Evolutionary conservation across 768 basidiomycete species (phyloP), one percentile per base, ranked within the genome.

Genomic region (Pilatotrama ljubarskyi): DNA sequence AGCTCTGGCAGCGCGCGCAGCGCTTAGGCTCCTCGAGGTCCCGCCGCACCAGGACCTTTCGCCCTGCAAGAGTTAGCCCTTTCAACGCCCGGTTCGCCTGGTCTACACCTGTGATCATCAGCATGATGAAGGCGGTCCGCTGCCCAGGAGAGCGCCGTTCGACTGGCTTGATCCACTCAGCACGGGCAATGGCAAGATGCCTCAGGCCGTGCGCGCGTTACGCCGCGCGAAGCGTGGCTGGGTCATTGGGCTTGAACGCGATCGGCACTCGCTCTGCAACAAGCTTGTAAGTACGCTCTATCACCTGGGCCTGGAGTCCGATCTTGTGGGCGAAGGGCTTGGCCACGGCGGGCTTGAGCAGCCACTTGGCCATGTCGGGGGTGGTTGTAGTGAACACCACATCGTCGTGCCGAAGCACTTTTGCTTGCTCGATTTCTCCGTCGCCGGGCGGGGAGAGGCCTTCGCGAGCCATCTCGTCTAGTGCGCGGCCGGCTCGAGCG

Each of bases 1-100:
- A 41, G 2, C 26, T 15, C 44, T 74, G 72, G 55, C 71, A 74
- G 25, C 69, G 69, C 18, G 65, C 24, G 65, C 73, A 74, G 7
- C 64, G 59, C 25, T 18, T n/a, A 3, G 68, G 70, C 40, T 73
- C 72, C 7, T 53, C 11, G 3, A 60, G 29, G 26, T 64, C 48
- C 26, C 66, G 69, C n/a, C 61, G 38, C 1, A 61, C 63, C 0
- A 24, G 14, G 0, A 69, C 40, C 8, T 48, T 15, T 35, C 62
- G 64, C 0, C 64, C 63, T 14, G 53, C 41, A 5, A 73, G 52
- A n/a, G n/a, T n/a, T n/a, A n/a, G n/a, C n/a, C n/a, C n/a, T n/a
- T n/a, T n/a, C n/a, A n/a, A n/a, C n/a, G 63, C 64, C 0, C 47
- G n/a, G 62, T 74, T 75, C 1, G 69, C 71, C 20, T 52, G 43